Conservation (phyloP, 2,329 filamentous ascomycete genomes). For the Xylaria hypoxylon region DNA sequence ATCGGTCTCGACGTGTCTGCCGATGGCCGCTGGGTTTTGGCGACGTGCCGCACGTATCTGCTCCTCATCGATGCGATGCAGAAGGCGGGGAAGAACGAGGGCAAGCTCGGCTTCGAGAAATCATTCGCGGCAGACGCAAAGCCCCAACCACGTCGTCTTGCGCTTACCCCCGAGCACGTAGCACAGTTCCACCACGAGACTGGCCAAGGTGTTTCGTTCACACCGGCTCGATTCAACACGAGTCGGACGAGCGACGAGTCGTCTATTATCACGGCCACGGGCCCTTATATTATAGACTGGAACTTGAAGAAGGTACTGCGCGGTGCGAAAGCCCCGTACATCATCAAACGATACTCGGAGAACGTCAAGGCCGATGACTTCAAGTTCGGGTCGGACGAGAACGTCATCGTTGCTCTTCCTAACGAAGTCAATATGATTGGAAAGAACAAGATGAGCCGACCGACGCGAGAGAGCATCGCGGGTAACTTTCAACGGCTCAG, state of each 20-base stretch:
- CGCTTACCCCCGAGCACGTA: conserved; percentile 89
- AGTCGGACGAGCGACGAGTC: conserved; percentile 85
- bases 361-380: conserved; percentile 99
- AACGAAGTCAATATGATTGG: conserved; percentile 99
- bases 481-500: conserved; percentile 63
- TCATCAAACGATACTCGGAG: conserved; percentile 95
- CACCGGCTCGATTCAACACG: conserved; percentile 92
- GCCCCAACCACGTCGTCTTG: conserved; percentile 90
- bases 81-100: conserved; percentile 93
- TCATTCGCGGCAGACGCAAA: conserved; percentile 92
- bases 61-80: conserved; percentile 93
- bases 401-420: conserved; percentile 94
- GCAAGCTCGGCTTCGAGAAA: conserved; percentile 97
- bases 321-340: conserved; percentile 87
- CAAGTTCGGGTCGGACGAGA: conserved; percentile 96
- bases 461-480: conserved; percentile 93
- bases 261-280: conserved; percentile 95
- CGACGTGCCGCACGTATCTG: conserved; percentile 93
- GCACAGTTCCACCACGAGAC: conserved; percentile 99
- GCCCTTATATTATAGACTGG: conserved; percentile 97
- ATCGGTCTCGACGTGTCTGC: conserved; percentile 95
- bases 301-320: conserved; percentile 88
- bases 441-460: conserved; percentile 84
- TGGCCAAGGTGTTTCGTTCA: conserved; percentile 85
- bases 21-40: conserved; percentile 94